These are phyloP conservation scores for Fusarium globosum DNA, from an alignment of 2,329 filamentous ascomycete genomes.

Conservation along the genomic window DNA sequence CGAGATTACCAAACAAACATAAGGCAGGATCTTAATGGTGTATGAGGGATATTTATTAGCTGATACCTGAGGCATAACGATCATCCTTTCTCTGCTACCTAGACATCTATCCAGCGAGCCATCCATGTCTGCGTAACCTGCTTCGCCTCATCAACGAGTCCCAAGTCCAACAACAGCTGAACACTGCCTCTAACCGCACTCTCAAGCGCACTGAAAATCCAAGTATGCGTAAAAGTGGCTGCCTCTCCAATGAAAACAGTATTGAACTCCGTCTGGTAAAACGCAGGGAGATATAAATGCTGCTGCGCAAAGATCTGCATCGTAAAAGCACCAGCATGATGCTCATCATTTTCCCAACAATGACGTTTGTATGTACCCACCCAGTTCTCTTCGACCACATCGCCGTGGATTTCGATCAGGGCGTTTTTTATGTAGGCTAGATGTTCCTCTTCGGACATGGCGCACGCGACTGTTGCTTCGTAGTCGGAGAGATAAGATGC, in stretches of 20 bases:
- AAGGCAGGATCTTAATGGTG: not conserved
- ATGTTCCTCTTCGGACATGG: constrained; percentile 38
- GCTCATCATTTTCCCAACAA: constrained; percentile 68
- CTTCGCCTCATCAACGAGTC: constrained; percentile 71
- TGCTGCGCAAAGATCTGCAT: constrained; percentile 64
- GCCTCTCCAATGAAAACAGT: constrained; percentile 48
- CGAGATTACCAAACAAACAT: too few relatives aligned
- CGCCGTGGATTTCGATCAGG: constrained; percentile 35
- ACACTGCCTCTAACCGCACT: constrained; percentile 65
- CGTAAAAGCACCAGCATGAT: constrained; percentile 67
- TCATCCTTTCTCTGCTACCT: not conserved
- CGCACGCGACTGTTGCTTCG: constrained; percentile 26
- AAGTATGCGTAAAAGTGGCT: constrained; percentile 67
- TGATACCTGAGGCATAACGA: not conserved
- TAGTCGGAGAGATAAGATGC: constrained; percentile 38
- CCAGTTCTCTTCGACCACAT: constrained; percentile 64
- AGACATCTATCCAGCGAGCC: constrained; percentile 62
- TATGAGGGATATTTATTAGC: not conserved
- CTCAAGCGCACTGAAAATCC: constrained; percentile 63
- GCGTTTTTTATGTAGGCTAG: constrained; percentile 34
- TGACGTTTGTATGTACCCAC: constrained; percentile 68
- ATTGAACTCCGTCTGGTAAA: constrained; percentile 67
- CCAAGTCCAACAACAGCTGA: constrained; percentile 65
- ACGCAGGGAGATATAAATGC: constrained; percentile 68
- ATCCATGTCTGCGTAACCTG: constrained; percentile 67